phyloP scores from a whole-genome alignment of 352 stramenopile species.

The Sclerospora graminicola region DNA sequence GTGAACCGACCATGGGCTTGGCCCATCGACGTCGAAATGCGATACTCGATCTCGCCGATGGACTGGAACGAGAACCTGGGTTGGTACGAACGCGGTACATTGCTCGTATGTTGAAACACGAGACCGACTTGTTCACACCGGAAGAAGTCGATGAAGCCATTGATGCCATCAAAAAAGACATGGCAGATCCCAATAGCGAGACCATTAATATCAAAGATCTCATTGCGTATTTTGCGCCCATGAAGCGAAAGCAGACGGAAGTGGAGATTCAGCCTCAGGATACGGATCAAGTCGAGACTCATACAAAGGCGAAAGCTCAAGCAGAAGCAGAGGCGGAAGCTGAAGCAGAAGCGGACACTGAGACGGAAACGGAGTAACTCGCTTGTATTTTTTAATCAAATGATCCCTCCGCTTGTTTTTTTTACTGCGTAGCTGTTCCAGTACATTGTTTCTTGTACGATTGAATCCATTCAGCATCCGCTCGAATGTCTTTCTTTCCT shows the following conservation, averaged over 20 bases:
- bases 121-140: conserved; percentile 45
- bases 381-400: too few species aligned
- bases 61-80: conserved; percentile 44
- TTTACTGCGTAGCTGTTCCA: not conserved
- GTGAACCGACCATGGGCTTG: conserved; percentile 38
- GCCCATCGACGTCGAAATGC: conserved; percentile 43
- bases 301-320: too few species aligned
- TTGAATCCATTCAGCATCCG: conserved; percentile 16
- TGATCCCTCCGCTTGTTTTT: not conserved
- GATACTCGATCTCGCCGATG: conserved; percentile 42
- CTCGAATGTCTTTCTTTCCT: conserved; percentile 33
- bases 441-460: conserved; percentile 19
- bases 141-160: conserved; percentile 53
- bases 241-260: conserved; percentile 8
- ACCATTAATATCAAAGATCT: conserved; percentile 40
- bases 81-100: conserved; percentile 52
- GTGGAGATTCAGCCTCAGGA: too few species aligned
- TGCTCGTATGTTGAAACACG: conserved; percentile 41
- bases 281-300: too few species aligned
- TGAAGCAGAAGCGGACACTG: too few species aligned
- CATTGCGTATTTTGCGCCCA: conserved; percentile 34
- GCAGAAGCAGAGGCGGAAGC: too few species aligned
- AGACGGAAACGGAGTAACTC: too few species aligned
- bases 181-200: conserved; percentile 22
- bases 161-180: conserved; percentile 23